A percentile compares a stretch with the other conserved stretches of the same genome.
phyloP scores from a whole-genome alignment of 1,284 basidiomycete genomes.

The Tylopilus orsonianus region DNA sequence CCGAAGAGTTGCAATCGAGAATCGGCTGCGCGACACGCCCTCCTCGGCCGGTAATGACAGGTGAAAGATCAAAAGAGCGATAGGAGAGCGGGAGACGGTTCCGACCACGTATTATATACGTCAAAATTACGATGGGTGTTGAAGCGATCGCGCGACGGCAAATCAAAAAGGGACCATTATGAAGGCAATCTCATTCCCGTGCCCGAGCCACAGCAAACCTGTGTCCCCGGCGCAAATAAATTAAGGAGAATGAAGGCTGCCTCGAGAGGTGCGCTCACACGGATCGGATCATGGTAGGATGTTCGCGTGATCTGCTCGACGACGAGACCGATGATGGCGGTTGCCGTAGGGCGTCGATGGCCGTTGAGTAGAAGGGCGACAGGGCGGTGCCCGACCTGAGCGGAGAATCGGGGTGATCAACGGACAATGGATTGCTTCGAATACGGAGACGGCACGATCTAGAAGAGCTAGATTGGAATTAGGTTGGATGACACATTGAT shows the following conservation, averaged over 20 bases:
- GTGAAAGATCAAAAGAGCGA: constrained; percentile 28
- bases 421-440: constrained; percentile 11
- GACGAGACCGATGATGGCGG: not conserved
- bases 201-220: constrained; percentile 4
- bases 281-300: constrained; percentile 23
- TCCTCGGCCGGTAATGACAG: constrained; percentile 23
- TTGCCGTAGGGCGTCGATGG: not conserved
- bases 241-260: constrained; percentile 9
- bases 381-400: constrained; percentile 13
- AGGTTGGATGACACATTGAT: constrained; percentile 21
- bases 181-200: constrained; percentile 30
- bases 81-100: constrained; percentile 17
- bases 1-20: constrained; percentile 11
- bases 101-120: constrained; percentile 31
- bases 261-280: constrained; percentile 15
- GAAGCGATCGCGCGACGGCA: constrained; percentile 20
- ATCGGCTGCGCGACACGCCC: constrained; percentile 3
- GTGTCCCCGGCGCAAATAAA: constrained; percentile 8
- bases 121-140: constrained; percentile 22
- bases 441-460: constrained; percentile 29
- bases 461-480: constrained; percentile 23
- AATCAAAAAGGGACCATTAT: constrained; percentile 21
- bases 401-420: constrained; percentile 26
- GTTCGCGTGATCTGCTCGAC: not conserved
- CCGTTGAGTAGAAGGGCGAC: not conserved